These are phyloP conservation scores for Dendrostoma leiphaemia DNA, from an alignment of 2,329 filamentous ascomycete genomes.

Conservation along the genomic window DNA sequence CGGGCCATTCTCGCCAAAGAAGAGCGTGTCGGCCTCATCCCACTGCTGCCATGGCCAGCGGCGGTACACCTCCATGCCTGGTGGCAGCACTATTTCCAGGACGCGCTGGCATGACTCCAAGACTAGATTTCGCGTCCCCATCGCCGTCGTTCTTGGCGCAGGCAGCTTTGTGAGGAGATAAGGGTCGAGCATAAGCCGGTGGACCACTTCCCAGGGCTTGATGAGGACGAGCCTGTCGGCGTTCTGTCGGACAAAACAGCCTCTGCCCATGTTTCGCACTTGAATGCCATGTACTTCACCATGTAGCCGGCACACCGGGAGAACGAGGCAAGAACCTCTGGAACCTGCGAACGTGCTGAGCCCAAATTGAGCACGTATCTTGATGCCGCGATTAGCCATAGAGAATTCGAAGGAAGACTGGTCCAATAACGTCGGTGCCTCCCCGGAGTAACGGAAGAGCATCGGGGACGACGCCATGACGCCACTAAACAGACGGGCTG, in stretches of 20 bases:
- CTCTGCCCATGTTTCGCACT: not conserved
- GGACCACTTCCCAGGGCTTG: not conserved
- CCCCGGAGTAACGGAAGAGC: not conserved
- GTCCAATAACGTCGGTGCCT: not conserved
- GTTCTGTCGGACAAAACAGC: slow-evolving; percentile 6
- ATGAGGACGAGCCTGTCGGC: not conserved
- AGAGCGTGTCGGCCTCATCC: slow-evolving; percentile 5
- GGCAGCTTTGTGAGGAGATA: not conserved
- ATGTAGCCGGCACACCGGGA: slow-evolving; percentile 1
- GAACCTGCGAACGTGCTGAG: not conserved
- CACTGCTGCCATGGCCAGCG: slow-evolving; percentile 13
- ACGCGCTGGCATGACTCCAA: not conserved
- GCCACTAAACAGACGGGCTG: not conserved
- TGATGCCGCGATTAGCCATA: slow-evolving; percentile 11
- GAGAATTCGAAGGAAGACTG: slow-evolving; percentile 4
- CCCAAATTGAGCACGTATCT: slow-evolving; percentile 4
- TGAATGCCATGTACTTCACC: not conserved
- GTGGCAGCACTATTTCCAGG: not conserved
- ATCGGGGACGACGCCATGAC: slow-evolving; percentile 6
- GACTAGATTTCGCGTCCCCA: not conserved
- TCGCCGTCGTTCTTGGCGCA: not conserved
- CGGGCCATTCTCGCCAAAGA: not conserved
- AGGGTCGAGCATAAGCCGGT: slow-evolving; percentile 3
- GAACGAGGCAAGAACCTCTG: not conserved
- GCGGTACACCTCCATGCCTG: not conserved